phyloP scores from a whole-genome alignment of 192 early-diverging fungal genomes.

The Coemansia furcata region DNA sequence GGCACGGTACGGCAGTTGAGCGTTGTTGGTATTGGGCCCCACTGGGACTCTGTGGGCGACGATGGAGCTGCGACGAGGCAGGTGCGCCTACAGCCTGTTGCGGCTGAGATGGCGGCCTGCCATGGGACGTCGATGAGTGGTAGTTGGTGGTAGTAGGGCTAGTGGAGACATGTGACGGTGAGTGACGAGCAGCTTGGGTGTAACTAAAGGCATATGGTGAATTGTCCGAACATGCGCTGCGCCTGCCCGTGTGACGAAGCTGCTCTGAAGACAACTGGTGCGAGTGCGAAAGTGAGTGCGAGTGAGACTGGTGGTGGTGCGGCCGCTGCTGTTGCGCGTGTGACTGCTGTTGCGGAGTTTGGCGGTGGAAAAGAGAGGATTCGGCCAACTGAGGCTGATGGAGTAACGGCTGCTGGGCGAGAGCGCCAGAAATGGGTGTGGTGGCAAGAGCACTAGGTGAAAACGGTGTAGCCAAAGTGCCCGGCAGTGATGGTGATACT shows the following conservation, averaged over 20 bases:
- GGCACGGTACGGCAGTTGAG: neutral
- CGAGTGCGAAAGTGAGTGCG: conserved; percentile 9
- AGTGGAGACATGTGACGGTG: neutral
- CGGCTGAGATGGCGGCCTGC: neutral
- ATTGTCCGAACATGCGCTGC: conserved; percentile 6
- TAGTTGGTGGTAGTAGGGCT: neutral
- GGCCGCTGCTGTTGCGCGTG: conserved; percentile 11
- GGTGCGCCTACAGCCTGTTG: neutral
- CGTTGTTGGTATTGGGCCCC: conserved; percentile 4
- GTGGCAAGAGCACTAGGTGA: conserved; percentile 1
- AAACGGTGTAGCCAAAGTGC: conserved; percentile 6
- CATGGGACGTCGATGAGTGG: neutral
- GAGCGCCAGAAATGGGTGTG: neutral
- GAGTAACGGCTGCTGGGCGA: neutral
- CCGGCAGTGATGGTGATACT: conserved; percentile 21
- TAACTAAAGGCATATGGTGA: neutral
- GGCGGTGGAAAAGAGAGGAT: neutral
- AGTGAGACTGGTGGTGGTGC: conserved; percentile 4
- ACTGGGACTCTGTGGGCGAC: conserved; percentile 6
- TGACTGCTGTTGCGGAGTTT: conserved; percentile 9
- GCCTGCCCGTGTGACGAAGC: neutral
- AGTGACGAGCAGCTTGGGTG: neutral
- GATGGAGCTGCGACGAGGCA: neutral
- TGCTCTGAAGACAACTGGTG: conserved; percentile 5
- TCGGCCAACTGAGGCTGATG: neutral